Percentiles rank a stretch among this genome's conserved stretches.
These are phyloP conservation scores for Dipteronia dyeriana DNA, from an alignment of 345 rosid genomes.

Conservation along the genomic window DNA sequence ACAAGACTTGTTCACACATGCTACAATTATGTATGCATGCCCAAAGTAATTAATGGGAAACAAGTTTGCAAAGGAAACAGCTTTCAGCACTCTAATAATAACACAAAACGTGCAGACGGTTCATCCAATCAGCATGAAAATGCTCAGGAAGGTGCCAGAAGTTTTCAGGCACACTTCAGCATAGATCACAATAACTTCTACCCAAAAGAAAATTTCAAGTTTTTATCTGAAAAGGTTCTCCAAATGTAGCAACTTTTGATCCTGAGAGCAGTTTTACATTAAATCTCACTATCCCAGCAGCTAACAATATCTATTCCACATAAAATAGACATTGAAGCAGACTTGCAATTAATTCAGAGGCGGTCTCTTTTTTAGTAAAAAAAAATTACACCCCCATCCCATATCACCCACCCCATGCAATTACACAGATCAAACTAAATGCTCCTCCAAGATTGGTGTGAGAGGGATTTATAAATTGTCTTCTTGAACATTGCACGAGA, in stretches of 20 bases:
- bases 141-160: not conserved
- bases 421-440: too few relatives aligned
- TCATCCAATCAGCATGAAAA: slow-evolving; percentile 1
- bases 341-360: too few relatives aligned
- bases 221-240: not conserved
- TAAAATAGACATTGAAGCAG: not conserved
- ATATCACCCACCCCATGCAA: too few relatives aligned
- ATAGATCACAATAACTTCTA: not conserved
- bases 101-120: not conserved
- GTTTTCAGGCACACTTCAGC: not conserved
- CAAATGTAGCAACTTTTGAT: not conserved
- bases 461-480: too few relatives aligned
- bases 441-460: too few relatives aligned
- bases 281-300: not conserved
- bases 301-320: not conserved
- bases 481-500: too few relatives aligned
- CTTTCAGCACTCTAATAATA: not conserved
- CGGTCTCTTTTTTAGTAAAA: too few relatives aligned
- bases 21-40: not conserved
- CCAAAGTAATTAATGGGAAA: not conserved
- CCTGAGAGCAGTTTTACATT: not conserved
- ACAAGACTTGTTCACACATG: not conserved
- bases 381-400: too few relatives aligned
- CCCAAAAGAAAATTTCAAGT: not conserved
- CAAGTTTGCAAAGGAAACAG: not conserved